A percentile compares a stretch with the other conserved stretches of the same genome.
These are phyloP conservation scores for Posidonia australis DNA, from an alignment of 106 monocot genomes.

Conservation along the genomic window DNA sequence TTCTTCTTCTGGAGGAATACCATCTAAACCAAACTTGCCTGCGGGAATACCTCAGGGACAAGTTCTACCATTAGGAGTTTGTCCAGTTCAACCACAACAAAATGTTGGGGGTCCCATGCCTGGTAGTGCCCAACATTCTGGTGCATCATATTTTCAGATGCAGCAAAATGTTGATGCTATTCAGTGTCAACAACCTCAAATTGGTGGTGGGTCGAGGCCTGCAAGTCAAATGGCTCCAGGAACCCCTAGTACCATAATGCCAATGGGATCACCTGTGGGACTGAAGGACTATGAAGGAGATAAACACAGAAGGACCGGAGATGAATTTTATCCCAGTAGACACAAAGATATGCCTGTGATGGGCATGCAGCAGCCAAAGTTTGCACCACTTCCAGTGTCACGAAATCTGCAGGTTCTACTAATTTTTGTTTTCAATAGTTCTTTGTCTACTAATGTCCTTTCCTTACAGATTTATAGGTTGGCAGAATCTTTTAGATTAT, in stretches of 20 bases:
- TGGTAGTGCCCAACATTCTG: slow-evolving; percentile 7
- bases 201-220: not conserved
- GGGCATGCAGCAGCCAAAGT: slow-evolving; percentile 8
- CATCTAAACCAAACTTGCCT: not conserved
- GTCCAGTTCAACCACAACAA: slow-evolving; percentile 3
- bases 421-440: not conserved
- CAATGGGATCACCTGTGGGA: not conserved
- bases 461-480: not conserved
- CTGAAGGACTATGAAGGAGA: slow-evolving; percentile 5
- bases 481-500: not conserved
- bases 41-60: slow-evolving; percentile 1
- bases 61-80: slow-evolving; percentile 1
- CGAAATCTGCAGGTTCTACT: slow-evolving; percentile 6
- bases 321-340: slow-evolving; percentile 8
- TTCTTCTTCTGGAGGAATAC: slow-evolving; percentile 4
- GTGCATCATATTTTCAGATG: slow-evolving; percentile 5
- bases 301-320: not conserved
- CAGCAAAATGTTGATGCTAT: not conserved
- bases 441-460: not conserved
- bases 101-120: not conserved
- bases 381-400: slow-evolving; percentile 7
- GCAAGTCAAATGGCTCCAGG: not conserved
- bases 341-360: slow-evolving; percentile 1
- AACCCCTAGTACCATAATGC: not conserved
- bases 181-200: not conserved